Evolutionary conservation across 2,329 filamentous ascomycete genomes (phyloP).

Genomic region (Coleophoma crateriformis): DNA sequence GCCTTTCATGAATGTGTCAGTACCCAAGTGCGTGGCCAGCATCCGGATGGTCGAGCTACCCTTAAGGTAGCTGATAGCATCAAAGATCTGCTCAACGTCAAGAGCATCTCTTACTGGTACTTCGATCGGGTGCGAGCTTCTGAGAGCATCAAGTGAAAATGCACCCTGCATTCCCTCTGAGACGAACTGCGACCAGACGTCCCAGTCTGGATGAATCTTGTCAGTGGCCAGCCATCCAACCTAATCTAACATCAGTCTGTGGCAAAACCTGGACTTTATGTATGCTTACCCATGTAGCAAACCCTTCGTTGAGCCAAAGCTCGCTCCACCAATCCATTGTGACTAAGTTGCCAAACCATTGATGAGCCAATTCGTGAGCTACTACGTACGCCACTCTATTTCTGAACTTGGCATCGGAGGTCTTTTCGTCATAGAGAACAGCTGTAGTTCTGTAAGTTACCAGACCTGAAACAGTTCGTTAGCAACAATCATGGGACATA

Average conservation of each 20-base stretch:
- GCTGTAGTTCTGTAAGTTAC: constrained; percentile 95
- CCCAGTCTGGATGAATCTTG: constrained; percentile 91
- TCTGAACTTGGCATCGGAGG: constrained; percentile 84
- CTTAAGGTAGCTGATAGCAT: constrained; percentile 94
- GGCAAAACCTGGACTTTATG: neutral
- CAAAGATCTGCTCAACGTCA: constrained; percentile 97
- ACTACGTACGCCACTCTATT: constrained; percentile 96
- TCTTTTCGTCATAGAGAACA: constrained; percentile 90
- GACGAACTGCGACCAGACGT: constrained; percentile 96
- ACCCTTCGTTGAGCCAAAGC: constrained; percentile 92
- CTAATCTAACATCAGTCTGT: neutral
- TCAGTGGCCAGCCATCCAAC: constrained; percentile 74
- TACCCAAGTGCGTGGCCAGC: constrained; percentile 84
- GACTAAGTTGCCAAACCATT: constrained; percentile 93
- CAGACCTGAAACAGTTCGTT: constrained; percentile 39
- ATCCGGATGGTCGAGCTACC: constrained; percentile 95
- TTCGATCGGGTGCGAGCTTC: constrained; percentile 92
- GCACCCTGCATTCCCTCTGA: constrained; percentile 91
- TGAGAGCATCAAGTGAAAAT: constrained; percentile 82
- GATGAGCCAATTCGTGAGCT: constrained; percentile 94
- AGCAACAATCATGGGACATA: neutral
- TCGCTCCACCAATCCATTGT: constrained; percentile 98
- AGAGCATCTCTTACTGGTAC: constrained; percentile 90
- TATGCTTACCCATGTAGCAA: constrained; percentile 47
- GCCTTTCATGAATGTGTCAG: constrained; percentile 83